Conservation (phyloP, 2,329 filamentous ascomycete species). For the Fusarium robinianum region DNA sequence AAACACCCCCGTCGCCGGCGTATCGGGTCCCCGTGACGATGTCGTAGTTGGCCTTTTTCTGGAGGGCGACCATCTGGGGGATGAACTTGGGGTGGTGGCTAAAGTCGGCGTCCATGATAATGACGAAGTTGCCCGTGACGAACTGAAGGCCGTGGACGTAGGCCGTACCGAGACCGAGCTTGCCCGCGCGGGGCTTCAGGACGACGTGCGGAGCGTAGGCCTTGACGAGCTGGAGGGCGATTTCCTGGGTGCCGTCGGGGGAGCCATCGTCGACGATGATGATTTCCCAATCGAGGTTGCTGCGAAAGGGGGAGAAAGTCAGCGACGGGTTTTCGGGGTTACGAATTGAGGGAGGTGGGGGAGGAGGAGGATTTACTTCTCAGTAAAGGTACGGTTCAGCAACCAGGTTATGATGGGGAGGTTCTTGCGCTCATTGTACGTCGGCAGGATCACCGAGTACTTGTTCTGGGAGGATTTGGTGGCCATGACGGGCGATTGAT, state of each 20-base stretch:
- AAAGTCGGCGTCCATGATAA: conserved; percentile 99
- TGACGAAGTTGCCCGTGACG: conserved; percentile 88
- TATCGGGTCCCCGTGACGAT: conserved; percentile 98
- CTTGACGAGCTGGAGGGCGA: conserved; percentile 88
- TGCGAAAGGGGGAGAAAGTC: conserved; percentile 42
- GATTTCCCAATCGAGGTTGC: conserved; percentile 94
- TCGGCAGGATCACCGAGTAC: conserved; percentile 97
- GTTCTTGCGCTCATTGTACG: conserved; percentile 98
- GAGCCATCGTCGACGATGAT: conserved; percentile 98
- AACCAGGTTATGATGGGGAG: conserved; percentile 95
- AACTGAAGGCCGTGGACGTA: conserved; percentile 95
- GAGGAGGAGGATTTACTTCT: conserved; percentile 65
- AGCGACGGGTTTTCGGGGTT: neutral
- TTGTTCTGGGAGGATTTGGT: conserved; percentile 61
- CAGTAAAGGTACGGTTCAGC: conserved; percentile 87
- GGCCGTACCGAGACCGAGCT: conserved; percentile 94
- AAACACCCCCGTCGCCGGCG: conserved; percentile 86
- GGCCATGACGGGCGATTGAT: conserved; percentile 48
- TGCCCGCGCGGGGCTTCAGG: conserved; percentile 87
- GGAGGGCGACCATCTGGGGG: conserved; percentile 84
- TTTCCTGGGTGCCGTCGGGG: conserved; percentile 89
- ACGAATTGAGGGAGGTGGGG: neutral
- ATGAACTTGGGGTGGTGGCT: conserved; percentile 99
- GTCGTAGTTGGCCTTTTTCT: conserved; percentile 79
- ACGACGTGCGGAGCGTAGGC: conserved; percentile 80